Conservation (phyloP, 2,329 filamentous ascomycete species). For the Madurella fahalii region DNA sequence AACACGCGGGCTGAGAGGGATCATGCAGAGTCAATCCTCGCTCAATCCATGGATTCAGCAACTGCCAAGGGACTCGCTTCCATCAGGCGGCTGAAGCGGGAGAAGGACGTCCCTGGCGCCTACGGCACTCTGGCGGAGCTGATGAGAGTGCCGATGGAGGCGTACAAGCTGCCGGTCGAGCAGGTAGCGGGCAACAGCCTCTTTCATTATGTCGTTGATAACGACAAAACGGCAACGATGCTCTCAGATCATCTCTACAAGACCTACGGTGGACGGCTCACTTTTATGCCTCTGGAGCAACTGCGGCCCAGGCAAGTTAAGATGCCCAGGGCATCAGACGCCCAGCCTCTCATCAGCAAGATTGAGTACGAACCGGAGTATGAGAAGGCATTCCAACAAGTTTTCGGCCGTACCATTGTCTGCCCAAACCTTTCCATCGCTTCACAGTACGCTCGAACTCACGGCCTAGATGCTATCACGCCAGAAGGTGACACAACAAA, state of each 20-base stretch:
- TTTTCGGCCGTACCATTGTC: constrained; percentile 93
- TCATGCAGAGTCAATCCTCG: constrained; percentile 70
- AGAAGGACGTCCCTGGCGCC: constrained; percentile 76
- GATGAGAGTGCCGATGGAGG: constrained; percentile 71
- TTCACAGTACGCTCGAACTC: constrained; percentile 85
- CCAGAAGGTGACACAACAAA: constrained; percentile 92
- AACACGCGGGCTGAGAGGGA: constrained; percentile 74
- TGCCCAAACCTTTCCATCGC: constrained; percentile 87
- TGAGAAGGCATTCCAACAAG: constrained; percentile 84
- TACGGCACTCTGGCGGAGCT: constrained; percentile 92
- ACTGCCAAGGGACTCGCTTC: constrained; percentile 84
- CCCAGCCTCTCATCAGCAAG: constrained; percentile 80
- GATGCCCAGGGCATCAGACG: constrained; percentile 81
- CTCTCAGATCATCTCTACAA: constrained; percentile 76
- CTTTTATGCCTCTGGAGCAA: constrained; percentile 89
- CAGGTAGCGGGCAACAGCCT: constrained; percentile 88
- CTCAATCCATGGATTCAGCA: constrained; percentile 82
- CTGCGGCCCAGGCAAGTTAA: constrained; percentile 67
- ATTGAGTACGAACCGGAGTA: constrained; percentile 72
- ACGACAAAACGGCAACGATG: constrained; percentile 77
- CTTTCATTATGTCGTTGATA: constrained; percentile 95
- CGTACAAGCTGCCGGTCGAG: constrained; percentile 84
- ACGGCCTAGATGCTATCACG: constrained; percentile 89
- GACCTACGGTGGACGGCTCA: constrained; percentile 78
- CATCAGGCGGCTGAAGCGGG: constrained; percentile 75